Evolutionary conservation across 345 rosid species (phyloP).

Genomic region (Orychophragmus violaceus): DNA sequence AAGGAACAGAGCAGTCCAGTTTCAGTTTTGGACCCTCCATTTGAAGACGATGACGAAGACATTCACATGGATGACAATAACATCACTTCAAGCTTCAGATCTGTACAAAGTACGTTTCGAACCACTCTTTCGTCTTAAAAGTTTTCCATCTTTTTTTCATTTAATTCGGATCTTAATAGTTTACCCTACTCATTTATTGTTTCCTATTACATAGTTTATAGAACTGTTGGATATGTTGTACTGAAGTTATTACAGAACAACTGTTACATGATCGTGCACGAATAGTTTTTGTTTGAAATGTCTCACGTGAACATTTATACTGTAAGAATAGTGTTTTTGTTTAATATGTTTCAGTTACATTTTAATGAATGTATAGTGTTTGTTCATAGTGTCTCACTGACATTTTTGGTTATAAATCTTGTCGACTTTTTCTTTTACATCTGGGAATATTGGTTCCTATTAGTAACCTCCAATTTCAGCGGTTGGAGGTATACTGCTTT

Average conservation of each 20-base stretch:
- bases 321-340: not conserved
- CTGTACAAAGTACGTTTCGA: constrained; percentile 70
- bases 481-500: no score
- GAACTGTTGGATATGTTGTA: not conserved
- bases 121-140: constrained; percentile 17
- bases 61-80: constrained; percentile 42
- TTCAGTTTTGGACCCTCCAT: constrained; percentile 83
- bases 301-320: not conserved
- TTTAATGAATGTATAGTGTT: not conserved
- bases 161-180: constrained; percentile 1
- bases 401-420: not conserved
- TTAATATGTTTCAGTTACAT: not conserved
- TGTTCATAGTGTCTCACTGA: not conserved
- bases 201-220: constrained; percentile 6
- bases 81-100: constrained; percentile 52
- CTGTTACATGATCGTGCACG: constrained; percentile 10
- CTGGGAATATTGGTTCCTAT: no score
- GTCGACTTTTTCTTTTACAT: not conserved
- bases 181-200: constrained; percentile 6
- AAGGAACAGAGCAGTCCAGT: constrained; percentile 91
- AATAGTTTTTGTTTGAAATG: not conserved
- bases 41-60: constrained; percentile 62
- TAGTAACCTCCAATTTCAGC: no score
- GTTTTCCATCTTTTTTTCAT: not conserved
- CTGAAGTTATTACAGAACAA: constrained; percentile 2